Evolutionary conservation across 1,284 basidiomycete genomes (phyloP), one percentile per base, ranked within the genome.

Genomic region (Rugosomyces carneus): DNA sequence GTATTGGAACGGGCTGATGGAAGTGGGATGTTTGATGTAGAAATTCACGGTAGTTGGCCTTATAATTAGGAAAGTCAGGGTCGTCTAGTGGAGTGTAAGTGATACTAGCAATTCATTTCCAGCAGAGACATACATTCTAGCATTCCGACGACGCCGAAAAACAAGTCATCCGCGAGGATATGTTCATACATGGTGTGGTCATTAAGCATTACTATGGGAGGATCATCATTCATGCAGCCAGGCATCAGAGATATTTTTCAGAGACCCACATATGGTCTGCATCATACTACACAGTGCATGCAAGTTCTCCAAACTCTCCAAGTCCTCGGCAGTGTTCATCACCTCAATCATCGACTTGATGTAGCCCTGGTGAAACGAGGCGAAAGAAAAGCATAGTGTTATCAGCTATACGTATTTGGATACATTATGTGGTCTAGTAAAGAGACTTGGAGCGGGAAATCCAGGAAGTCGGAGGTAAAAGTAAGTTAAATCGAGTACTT

Each of bases 1-100:
- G 75, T 58, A 96, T 87, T 21, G 79, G 74, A 48, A 97, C 83
- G 37, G 93, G 92, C 63, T 93, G 81, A 53, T 90, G 84, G 67
- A 92, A 98, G 41, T 79, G 83, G 3, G 90, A 79, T 10, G 81
- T 84, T 54, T 89, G 77, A 35, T 80, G 74, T 35, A 98, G 81
- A 62, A 96, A 96, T 48, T 94, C 84, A 40, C 95, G 92, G 63
- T 97, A 99, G 55, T 93, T 92, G 37, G 95, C 96, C 69, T 98
- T 98, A 67, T 95, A 82, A 11, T 71, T 75, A 8, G 95, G 95
- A 62, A 95, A 98, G 57, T 98, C 95, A 50, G 95, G 94, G 60
- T 97, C 95, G 65, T 99, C 93, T 95, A 61, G 46, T 43, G 50
- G 40, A 43, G 31, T 5, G 13, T 38, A 7, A 38, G 36, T 16